phyloP scores from a whole-genome alignment of 2,329 filamentous ascomycete genomes.

The Phyllosticta capitalensis region DNA sequence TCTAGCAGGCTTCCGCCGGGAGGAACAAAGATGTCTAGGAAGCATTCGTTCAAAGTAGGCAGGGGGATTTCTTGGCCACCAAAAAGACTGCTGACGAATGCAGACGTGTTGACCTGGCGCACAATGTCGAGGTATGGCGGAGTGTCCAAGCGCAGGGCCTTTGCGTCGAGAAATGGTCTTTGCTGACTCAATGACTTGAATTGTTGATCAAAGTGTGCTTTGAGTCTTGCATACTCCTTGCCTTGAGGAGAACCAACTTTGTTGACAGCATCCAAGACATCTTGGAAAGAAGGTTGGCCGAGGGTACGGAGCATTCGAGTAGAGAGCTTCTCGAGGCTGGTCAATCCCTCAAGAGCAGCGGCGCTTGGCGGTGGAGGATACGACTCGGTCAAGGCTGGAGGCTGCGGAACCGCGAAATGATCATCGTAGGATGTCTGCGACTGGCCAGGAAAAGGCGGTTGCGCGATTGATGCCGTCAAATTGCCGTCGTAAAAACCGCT shows the following conservation, averaged over 20 bases:
- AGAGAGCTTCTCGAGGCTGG: conserved; percentile 32
- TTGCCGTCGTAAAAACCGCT: conserved; percentile 5
- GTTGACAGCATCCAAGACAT: conserved; percentile 48
- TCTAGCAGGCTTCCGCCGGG: conserved; percentile 49
- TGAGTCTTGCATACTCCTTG: conserved; percentile 53
- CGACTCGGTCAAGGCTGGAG: conserved; percentile 8
- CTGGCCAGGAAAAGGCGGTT: conserved; percentile 1
- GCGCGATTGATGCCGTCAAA: conserved; percentile 1
- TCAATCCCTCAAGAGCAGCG: neutral
- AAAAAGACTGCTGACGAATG: conserved; percentile 55
- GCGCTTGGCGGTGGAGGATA: conserved; percentile 1
- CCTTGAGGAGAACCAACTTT: conserved; percentile 46
- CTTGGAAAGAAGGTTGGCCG: conserved; percentile 46
- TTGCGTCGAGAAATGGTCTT: conserved; percentile 46
- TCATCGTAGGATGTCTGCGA: conserved; percentile 1
- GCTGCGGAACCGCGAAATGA: conserved; percentile 3
- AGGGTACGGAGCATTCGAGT: conserved; percentile 50
- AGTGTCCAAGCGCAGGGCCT: conserved; percentile 49
- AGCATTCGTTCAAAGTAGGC: conserved; percentile 52
- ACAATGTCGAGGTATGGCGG: conserved; percentile 24
- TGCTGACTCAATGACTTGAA: conserved; percentile 50
- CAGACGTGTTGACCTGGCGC: conserved; percentile 55
- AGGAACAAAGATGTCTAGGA: conserved; percentile 54
- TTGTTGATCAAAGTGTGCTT: conserved; percentile 52
- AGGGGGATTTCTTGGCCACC: conserved; percentile 56